A percentile compares a stretch with the other conserved stretches of the same genome.
Evolutionary conservation across 139 green algal genomes (phyloP).

Genomic region (Pycnococcus provasolii): DNA sequence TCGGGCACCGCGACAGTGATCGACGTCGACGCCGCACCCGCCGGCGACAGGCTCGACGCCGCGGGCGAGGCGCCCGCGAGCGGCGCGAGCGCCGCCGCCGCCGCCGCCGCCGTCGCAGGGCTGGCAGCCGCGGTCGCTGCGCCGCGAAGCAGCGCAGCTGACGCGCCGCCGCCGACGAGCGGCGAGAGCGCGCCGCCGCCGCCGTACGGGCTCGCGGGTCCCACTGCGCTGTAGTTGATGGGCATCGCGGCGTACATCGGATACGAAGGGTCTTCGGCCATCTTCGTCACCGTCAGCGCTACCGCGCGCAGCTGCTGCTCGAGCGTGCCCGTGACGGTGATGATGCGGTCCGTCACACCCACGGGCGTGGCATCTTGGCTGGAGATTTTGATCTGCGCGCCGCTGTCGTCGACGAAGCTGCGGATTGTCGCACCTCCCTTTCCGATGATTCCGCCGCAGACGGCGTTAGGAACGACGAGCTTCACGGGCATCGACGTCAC

Average conservation of each 20-base stretch:
- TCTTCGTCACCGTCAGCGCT: constrained; percentile 56
- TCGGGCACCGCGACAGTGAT: constrained; percentile 56
- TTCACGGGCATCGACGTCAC: constrained; percentile 22
- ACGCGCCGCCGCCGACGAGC: not conserved
- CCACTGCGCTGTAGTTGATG: constrained; percentile 22
- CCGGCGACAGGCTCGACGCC: not conserved
- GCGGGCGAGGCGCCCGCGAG: not conserved
- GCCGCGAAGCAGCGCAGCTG: not conserved
- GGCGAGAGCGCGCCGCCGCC: not conserved
- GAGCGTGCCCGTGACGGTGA: constrained; percentile 55
- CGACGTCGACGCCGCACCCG: constrained; percentile 10
- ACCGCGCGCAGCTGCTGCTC: constrained; percentile 62
- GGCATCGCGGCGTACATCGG: constrained; percentile 17
- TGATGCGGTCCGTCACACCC: constrained; percentile 44
- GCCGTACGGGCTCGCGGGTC: constrained; percentile 7
- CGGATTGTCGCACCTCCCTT: constrained; percentile 64
- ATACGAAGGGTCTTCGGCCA: constrained; percentile 62
- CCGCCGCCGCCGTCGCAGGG: constrained; percentile 5
- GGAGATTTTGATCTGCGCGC: constrained; percentile 57
- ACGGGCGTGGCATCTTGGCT: constrained; percentile 31
- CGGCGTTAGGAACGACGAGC: constrained; percentile 57
- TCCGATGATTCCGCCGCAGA: constrained; percentile 71
- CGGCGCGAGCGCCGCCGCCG: not conserved
- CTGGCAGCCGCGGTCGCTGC: not conserved
- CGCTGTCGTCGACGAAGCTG: constrained; percentile 57